Evolutionary conservation across 2,329 filamentous ascomycete genomes (phyloP), one percentile per base, ranked within the genome.

Genomic region (Pseudogymnoascus sp.): DNA sequence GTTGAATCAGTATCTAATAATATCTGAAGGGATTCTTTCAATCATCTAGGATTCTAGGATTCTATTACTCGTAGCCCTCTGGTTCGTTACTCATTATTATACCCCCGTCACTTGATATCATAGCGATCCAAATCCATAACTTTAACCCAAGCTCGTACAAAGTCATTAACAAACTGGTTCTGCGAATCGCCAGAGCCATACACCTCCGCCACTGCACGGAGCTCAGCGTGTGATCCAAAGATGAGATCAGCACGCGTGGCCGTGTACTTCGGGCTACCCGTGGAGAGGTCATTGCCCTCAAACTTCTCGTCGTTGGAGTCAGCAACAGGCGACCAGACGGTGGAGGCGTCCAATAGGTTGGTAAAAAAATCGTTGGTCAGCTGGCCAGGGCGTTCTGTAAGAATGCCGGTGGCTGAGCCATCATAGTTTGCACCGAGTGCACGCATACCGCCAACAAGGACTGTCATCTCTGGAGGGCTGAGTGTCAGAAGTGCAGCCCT

Each of bases 281-380:
- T 77, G 75, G 79, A 79, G 70, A 79, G 80, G 72, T 84, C 81
- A 25, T 74, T 64, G 59, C 80, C 82, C 63, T 81, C 77, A 68
- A 78, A 85, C 33, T 75, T 60, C 68, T 84, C 81, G 70, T 68
- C 60, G 12, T 62, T 63, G 63, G 69, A 69, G 39, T 64, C 66
- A 64, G 75, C 74, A 15, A 71, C 71, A 0, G 78, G 68, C 71
- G 79, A 79, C 82, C 82, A 84, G 22, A 73, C 74, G 15, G 76
- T 80, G 72, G 70, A 73, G 68, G 76, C 79, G 70, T 85, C 82
- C 47, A 85, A 79, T 20, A 85, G 72, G 72, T 84, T 83, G 70
- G 80, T 75, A 71, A 85, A 84, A 76, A 84, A 85, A 72, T 85
- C 82, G 71, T 82, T 83, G 68, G 78, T 81, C 64, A 85, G 76